phyloP scores from a whole-genome alignment of 768 basidiomycete genomes.

The Suillus variegatus region DNA sequence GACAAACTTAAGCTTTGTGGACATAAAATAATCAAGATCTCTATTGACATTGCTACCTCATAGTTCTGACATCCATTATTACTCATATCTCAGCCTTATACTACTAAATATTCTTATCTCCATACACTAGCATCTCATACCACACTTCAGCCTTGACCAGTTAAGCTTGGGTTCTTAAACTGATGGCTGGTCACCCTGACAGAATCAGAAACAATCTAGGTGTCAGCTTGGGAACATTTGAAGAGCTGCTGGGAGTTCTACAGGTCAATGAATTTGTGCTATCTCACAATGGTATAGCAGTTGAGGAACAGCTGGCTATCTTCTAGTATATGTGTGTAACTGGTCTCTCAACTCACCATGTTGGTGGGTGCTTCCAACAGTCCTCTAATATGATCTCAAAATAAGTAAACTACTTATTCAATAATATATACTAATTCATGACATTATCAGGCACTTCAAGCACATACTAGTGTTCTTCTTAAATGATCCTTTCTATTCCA shows the following conservation, averaged over 20 bases:
- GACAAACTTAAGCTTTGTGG: too few relatives aligned
- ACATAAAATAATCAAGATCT: too few relatives aligned
- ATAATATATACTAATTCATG: background rate
- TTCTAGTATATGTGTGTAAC: conserved; percentile 17
- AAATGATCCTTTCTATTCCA: conserved; percentile 4
- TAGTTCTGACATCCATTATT: too few relatives aligned
- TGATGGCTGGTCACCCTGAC: conserved; percentile 23
- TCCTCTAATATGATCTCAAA: background rate
- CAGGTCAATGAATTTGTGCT: background rate
- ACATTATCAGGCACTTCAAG: conserved; percentile 14
- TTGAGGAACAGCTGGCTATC: conserved; percentile 15
- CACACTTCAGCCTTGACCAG: conserved; percentile 15
- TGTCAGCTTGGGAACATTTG: conserved; percentile 22
- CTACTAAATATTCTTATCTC: too few relatives aligned
- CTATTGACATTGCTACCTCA: too few relatives aligned
- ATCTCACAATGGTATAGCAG: conserved; percentile 1
- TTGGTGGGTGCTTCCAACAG: conserved; percentile 15
- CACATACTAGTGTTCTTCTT: conserved; percentile 11
- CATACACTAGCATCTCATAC: too few relatives aligned
- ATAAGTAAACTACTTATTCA: background rate
- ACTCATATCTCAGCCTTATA: too few relatives aligned
- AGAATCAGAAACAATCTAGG: conserved; percentile 22
- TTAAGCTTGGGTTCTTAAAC: conserved; percentile 22
- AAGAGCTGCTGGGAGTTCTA: conserved; percentile 2
- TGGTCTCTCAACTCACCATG: conserved; percentile 7